Evolutionary conservation across 225 moss, liverwort and hornwort genomes (phyloP).

Genomic region (Rhytidiadelphus loreus): DNA sequence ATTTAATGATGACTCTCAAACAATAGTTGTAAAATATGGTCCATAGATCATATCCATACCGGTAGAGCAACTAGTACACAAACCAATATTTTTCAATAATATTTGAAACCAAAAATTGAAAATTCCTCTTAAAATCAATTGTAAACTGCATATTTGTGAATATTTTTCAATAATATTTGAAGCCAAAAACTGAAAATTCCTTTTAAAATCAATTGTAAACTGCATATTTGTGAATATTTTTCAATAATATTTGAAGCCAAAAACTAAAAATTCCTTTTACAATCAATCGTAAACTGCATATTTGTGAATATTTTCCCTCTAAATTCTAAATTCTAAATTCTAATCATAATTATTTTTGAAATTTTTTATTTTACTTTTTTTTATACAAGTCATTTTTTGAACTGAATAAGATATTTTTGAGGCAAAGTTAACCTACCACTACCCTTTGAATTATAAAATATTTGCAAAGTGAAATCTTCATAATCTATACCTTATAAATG

Average conservation of each 20-base stretch:
- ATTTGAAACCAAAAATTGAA: background rate
- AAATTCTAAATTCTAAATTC: background rate
- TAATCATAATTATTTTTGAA: background rate
- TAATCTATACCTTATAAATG: rapidly evolving
- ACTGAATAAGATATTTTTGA: background rate
- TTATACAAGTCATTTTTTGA: background rate
- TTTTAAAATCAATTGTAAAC: background rate
- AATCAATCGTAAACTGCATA: background rate
- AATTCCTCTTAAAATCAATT: background rate
- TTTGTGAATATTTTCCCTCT: background rate
- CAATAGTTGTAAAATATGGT: background rate
- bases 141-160: background rate
- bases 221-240: background rate
- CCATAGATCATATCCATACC: rapidly evolving
- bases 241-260: background rate
- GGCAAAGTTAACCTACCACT: background rate
- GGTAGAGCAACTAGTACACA: rapidly evolving
- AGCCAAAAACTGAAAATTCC: background rate
- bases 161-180: background rate
- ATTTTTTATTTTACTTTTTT: background rate
- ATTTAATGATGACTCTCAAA: background rate
- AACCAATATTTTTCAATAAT: background rate
- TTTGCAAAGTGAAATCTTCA: background rate
- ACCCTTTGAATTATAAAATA: background rate
- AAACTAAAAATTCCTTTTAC: background rate